Conservation (phyloP, 441 rosid species). For the Populus hybrid region DNA sequence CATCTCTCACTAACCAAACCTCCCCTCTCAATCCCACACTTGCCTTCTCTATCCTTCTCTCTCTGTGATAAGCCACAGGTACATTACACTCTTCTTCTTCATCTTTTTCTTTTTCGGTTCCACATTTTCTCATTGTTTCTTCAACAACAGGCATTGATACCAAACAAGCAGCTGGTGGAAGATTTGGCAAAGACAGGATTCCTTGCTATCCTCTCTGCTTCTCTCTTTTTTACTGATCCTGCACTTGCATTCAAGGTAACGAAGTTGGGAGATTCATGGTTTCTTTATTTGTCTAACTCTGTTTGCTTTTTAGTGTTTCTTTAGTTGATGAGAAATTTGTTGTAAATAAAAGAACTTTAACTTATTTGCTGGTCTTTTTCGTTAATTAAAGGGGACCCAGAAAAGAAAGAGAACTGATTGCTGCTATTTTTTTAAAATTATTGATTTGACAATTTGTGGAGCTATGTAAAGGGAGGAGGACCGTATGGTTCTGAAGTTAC, state of each 20-base stretch:
- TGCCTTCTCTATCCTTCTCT: slow-evolving; percentile 22
- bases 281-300: not conserved
- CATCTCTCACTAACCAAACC: slow-evolving; percentile 10
- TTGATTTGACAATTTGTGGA: slow-evolving; percentile 12
- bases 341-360: not conserved
- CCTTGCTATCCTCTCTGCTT: slow-evolving; percentile 63
- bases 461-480: slow-evolving; percentile 69
- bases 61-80: slow-evolving; percentile 29
- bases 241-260: slow-evolving; percentile 78
- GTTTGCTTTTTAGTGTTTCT: not conserved
- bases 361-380: not conserved
- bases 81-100: not conserved
- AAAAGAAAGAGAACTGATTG: not conserved
- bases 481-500: slow-evolving; percentile 89
- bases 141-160: slow-evolving; percentile 1
- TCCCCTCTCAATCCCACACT: slow-evolving; percentile 16
- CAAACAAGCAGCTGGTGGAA: slow-evolving; percentile 1
- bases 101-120: not conserved
- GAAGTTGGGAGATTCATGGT: not conserved
- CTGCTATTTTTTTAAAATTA: not conserved
- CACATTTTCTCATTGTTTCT: not conserved
- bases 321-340: not conserved
- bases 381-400: not conserved
- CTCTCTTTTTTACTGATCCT: slow-evolving; percentile 67
- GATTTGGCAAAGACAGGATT: slow-evolving; percentile 45